Evolutionary conservation across 176 grass and related monocot species (phyloP).

Genomic region (Oryza glumipatula): DNA sequence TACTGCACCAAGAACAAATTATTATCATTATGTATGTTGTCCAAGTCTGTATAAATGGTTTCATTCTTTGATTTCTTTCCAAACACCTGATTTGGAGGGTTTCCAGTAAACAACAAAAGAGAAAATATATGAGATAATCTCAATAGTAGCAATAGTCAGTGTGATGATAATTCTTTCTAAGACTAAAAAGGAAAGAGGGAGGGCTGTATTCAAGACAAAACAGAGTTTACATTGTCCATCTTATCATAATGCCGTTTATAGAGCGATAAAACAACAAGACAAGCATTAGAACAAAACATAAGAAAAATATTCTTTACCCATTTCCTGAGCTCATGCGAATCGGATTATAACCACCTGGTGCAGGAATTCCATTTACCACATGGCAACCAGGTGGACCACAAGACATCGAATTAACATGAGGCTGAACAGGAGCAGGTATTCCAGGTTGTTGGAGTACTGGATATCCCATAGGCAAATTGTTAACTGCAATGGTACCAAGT

Average conservation of each 20-base stretch:
- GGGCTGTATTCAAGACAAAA: neutral
- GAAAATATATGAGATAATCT: slow-evolving; percentile 26
- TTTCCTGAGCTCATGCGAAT: slow-evolving; percentile 72
- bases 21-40: slow-evolving; percentile 6
- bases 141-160: neutral
- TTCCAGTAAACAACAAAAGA: slow-evolving; percentile 9
- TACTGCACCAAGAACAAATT: neutral
- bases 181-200: neutral
- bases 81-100: neutral
- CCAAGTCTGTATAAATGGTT: neutral
- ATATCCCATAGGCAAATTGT: slow-evolving; percentile 82
- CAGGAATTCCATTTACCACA: slow-evolving; percentile 82
- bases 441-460: slow-evolving; percentile 71
- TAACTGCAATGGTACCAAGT: slow-evolving; percentile 65
- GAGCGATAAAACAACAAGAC: neutral
- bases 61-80: neutral
- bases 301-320: slow-evolving; percentile 49
- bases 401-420: slow-evolving; percentile 68
- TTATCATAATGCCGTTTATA: neutral
- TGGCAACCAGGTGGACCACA: slow-evolving; percentile 65
- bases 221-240: neutral
- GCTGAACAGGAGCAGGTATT: slow-evolving; percentile 52
- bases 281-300: neutral
- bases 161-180: neutral
- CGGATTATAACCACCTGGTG: slow-evolving; percentile 65